Evolutionary conservation across 2,329 filamentous ascomycete genomes (phyloP).

Genomic region (Pyricularia grisea): DNA sequence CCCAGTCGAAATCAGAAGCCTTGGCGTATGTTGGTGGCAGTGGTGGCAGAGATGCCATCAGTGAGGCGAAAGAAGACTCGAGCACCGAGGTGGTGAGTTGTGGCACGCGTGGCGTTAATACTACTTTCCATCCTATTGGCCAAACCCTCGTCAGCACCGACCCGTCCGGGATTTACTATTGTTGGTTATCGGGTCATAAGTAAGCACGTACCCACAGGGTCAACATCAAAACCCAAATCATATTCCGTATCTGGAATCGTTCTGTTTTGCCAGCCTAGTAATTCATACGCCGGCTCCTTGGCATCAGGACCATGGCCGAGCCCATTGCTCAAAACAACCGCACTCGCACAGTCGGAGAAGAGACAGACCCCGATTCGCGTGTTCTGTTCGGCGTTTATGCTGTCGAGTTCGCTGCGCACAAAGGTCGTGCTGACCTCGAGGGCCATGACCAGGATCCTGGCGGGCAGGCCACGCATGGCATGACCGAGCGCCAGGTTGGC

Average conservation of each 20-base stretch:
- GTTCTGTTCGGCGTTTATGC: slow-evolving; percentile 47
- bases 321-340: slow-evolving; percentile 54
- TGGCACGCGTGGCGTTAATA: slow-evolving; percentile 53
- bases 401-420: slow-evolving; percentile 56
- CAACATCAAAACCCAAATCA: slow-evolving; percentile 57
- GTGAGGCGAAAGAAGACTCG: slow-evolving; percentile 41
- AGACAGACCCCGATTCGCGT: slow-evolving; percentile 56
- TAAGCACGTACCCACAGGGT: slow-evolving; percentile 42
- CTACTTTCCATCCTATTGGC: slow-evolving; percentile 51
- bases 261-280: slow-evolving; percentile 57
- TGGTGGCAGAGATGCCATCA: slow-evolving; percentile 34
- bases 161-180: background rate
- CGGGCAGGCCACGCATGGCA: slow-evolving; percentile 46
- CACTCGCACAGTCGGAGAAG: slow-evolving; percentile 64
- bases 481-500: slow-evolving; percentile 58
- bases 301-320: slow-evolving; percentile 29
- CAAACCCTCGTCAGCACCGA: background rate
- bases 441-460: slow-evolving; percentile 55
- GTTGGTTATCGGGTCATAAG: no score
- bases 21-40: slow-evolving; percentile 33
- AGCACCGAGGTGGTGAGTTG: slow-evolving; percentile 42
- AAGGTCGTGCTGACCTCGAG: slow-evolving; percentile 53
- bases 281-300: slow-evolving; percentile 40
- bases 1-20: slow-evolving; percentile 60
- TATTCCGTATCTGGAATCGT: slow-evolving; percentile 51